These are phyloP conservation scores for Cenococcum geophilum DNA, from an alignment of 495 filamentous ascomycete species.

Conservation along the genomic window DNA sequence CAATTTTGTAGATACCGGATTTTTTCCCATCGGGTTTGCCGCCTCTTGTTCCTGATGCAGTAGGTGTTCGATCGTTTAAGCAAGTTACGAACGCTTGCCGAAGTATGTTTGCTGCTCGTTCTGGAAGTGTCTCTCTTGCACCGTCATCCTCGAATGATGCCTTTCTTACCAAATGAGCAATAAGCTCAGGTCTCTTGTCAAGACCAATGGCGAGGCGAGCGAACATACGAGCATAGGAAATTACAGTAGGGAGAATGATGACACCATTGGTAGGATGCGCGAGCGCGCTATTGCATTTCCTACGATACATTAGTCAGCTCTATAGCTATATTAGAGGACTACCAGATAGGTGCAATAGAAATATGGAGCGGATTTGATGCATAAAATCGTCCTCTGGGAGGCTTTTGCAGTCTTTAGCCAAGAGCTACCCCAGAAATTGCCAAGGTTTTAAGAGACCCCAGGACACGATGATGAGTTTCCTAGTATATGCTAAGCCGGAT, in stretches of 20 bases:
- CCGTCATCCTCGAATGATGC: conserved; percentile 46
- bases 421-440: no score
- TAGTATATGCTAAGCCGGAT: no score
- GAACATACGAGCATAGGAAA: conserved; percentile 68
- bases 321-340: conserved; percentile 1
- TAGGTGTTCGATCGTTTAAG: conserved; percentile 69
- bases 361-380: background rate
- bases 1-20: conserved; percentile 79
- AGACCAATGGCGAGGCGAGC: conserved; percentile 75
- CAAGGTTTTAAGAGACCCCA: no score
- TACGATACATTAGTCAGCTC: conserved; percentile 11
- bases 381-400: background rate
- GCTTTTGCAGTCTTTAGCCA: no score
- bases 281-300: conserved; percentile 74
- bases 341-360: background rate
- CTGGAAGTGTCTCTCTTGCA: conserved; percentile 68
- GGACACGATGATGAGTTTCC: no score
- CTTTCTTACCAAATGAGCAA: conserved; percentile 50
- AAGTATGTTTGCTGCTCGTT: conserved; percentile 77
- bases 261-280: conserved; percentile 70
- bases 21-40: conserved; percentile 75
- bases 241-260: conserved; percentile 68
- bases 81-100: conserved; percentile 88
- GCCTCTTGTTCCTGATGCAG: conserved; percentile 42
- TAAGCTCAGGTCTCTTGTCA: conserved; percentile 66